Percentiles rank a stretch among this genome's conserved stretches.
Evolutionary conservation across 176 grass and related monocot genomes (phyloP).

Genomic region (Oryza rufipogon): DNA sequence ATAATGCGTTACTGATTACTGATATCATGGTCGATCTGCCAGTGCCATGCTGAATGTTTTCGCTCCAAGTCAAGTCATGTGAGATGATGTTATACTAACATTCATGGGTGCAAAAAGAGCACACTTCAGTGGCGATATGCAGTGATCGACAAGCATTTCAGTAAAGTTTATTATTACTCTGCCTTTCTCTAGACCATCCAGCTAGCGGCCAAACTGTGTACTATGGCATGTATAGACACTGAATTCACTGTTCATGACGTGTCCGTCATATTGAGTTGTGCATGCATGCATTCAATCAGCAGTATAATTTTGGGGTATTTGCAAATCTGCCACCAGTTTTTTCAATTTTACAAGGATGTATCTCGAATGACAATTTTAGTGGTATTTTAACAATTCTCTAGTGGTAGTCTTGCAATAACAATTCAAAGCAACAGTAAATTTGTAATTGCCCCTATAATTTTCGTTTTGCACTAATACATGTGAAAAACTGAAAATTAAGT

Average conservation of each 20-base stretch:
- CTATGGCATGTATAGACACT: neutral
- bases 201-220: no score
- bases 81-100: constrained; percentile 12
- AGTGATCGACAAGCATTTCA: no score
- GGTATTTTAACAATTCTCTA: no score
- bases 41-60: neutral
- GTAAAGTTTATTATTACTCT: no score
- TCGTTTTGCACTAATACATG: neutral
- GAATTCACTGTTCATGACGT: no score
- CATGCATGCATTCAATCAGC: neutral
- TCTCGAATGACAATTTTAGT: no score
- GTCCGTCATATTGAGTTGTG: neutral
- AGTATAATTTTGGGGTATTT: neutral
- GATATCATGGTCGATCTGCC: neutral
- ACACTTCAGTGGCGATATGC: neutral
- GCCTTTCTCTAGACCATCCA: no score
- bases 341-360: no score
- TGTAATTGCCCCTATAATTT: no score
- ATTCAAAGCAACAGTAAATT: no score
- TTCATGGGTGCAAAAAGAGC: neutral
- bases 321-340: no score
- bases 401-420: no score
- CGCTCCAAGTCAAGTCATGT: constrained; percentile 10
- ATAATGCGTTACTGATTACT: neutral
- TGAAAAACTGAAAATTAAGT: neutral